These are phyloP conservation scores for Drosera capensis DNA, from an alignment of 148 eudicot species.

Conservation along the genomic window DNA sequence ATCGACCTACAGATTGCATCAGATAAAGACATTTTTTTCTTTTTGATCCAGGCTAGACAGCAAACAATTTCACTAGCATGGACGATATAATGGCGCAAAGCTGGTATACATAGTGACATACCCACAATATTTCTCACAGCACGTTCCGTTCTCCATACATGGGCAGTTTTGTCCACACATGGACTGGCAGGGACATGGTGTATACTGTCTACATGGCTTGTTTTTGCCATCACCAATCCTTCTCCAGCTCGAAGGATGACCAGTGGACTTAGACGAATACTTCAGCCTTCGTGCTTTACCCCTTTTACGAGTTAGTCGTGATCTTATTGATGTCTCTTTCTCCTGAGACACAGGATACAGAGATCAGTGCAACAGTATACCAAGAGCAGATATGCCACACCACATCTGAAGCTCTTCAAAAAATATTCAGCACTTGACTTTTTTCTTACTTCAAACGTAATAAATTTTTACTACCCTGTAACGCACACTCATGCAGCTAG, in stretches of 20 bases:
- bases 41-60: no score
- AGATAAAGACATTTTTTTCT: no score
- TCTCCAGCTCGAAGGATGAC: conserved; percentile 74
- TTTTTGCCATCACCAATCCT: conserved; percentile 53
- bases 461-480: no score
- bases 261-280: conserved; percentile 69
- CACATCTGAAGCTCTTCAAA: no score
- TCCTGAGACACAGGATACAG: conserved; percentile 24
- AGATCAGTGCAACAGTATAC: conserved; percentile 4
- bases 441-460: background rate
- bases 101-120: conserved; percentile 19
- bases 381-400: background rate
- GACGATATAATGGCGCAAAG: background rate
- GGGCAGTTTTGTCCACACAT: conserved; percentile 87
- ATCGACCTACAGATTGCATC: no score
- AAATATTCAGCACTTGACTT: no score
- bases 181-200: conserved; percentile 62
- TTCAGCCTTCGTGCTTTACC: conserved; percentile 66
- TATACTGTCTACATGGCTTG: conserved; percentile 48
- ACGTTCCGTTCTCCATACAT: conserved; percentile 54
- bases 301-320: conserved; percentile 56
- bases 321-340: conserved; percentile 30
- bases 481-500: no score
- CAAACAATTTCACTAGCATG: no score
- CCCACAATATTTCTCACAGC: conserved; percentile 98